Evolutionary conservation across 352 stramenopile genomes (phyloP).

Genomic region (Globisporangium acanthophoron): DNA sequence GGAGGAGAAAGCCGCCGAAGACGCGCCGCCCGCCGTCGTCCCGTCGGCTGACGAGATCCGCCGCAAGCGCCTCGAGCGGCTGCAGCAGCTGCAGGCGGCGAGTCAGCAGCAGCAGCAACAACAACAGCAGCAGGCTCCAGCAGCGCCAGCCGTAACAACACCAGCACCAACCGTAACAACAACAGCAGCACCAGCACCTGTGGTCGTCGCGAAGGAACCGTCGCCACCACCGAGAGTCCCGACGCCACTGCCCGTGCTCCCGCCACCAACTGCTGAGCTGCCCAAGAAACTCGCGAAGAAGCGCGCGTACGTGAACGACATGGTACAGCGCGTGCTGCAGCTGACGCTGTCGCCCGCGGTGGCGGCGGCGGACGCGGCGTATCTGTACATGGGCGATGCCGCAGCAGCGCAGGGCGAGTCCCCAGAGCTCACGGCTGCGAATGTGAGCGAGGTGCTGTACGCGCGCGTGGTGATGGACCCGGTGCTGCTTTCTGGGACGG

Average conservation of each 20-base stretch:
- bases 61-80: conserved; percentile 42
- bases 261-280: conserved; percentile 1
- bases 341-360: conserved; percentile 45
- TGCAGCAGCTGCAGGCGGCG: conserved; percentile 44
- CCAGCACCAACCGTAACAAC: not conserved
- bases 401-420: conserved; percentile 14
- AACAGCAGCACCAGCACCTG: conserved; percentile 1
- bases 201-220: not conserved
- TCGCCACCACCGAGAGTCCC: not conserved
- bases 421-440: conserved; percentile 24
- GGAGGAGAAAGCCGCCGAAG: conserved; percentile 29
- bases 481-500: conserved; percentile 33
- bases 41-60: conserved; percentile 44
- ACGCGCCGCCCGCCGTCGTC: conserved; percentile 9
- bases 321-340: conserved; percentile 62
- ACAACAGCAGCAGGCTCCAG: conserved; percentile 10
- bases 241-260: conserved; percentile 1
- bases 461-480: conserved; percentile 59
- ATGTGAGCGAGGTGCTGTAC: conserved; percentile 69
- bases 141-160: conserved; percentile 10
- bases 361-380: conserved; percentile 21
- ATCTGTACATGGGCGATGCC: conserved; percentile 39
- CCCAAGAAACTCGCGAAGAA: conserved; percentile 27
- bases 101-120: conserved; percentile 19
- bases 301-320: conserved; percentile 61